Evolutionary conservation across 768 basidiomycete genomes (phyloP).

Genomic region (Lactarius quietus): DNA sequence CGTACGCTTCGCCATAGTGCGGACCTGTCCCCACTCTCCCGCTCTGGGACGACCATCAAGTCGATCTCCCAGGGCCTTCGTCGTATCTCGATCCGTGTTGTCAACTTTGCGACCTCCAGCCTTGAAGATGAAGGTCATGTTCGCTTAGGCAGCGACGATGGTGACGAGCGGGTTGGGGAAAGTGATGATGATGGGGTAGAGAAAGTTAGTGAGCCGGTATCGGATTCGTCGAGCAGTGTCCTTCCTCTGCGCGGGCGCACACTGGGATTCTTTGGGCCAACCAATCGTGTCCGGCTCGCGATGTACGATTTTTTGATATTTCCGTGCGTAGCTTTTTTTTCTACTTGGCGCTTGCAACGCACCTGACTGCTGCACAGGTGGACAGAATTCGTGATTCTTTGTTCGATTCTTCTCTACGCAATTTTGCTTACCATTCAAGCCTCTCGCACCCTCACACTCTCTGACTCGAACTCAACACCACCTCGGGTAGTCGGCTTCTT

Average conservation of each 20-base stretch:
- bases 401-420: slow-evolving; percentile 82
- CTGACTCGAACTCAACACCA: slow-evolving; percentile 38
- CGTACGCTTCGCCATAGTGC: slow-evolving; percentile 50
- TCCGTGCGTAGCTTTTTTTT: slow-evolving; percentile 50
- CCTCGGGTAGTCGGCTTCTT: slow-evolving; percentile 70
- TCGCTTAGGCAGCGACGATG: slow-evolving; percentile 42
- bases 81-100: slow-evolving; percentile 74
- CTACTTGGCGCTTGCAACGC: neutral
- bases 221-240: slow-evolving; percentile 43
- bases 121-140: slow-evolving; percentile 61
- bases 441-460: slow-evolving; percentile 47
- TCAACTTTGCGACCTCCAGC: slow-evolving; percentile 64
- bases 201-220: slow-evolving; percentile 28
- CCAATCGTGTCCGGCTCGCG: slow-evolving; percentile 56
- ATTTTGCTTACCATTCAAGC: slow-evolving; percentile 80
- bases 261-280: slow-evolving; percentile 69
- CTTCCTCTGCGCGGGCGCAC: slow-evolving; percentile 72
- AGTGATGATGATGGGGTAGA: slow-evolving; percentile 37
- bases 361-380: slow-evolving; percentile 45
- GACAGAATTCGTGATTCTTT: slow-evolving; percentile 83
- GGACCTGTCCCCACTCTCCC: slow-evolving; percentile 56
- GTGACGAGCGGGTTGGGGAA: slow-evolving; percentile 26
- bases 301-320: slow-evolving; percentile 69
- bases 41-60: slow-evolving; percentile 56
- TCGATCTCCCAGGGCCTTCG: slow-evolving; percentile 54